Evolutionary conservation across 495 filamentous ascomycete species (phyloP).

Genomic region (Poronia punctata): DNA sequence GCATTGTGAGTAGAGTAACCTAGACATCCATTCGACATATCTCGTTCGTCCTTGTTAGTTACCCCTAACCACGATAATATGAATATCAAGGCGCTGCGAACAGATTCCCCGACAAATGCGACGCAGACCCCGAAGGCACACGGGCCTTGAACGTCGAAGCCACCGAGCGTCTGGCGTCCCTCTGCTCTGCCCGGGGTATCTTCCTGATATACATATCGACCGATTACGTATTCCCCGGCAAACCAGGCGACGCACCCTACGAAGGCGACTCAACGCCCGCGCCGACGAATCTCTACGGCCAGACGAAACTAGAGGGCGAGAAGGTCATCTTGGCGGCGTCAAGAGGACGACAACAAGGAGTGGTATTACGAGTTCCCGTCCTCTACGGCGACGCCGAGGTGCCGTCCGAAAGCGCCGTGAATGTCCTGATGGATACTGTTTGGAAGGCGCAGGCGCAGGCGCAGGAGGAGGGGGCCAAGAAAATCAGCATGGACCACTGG

Average conservation of each 20-base stretch:
- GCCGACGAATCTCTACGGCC: slow-evolving; percentile 81
- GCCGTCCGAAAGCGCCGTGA: slow-evolving; percentile 73
- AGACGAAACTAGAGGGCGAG: slow-evolving; percentile 84
- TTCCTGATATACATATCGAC: slow-evolving; percentile 89
- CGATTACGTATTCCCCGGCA: slow-evolving; percentile 87
- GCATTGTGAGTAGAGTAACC: slow-evolving; percentile 60
- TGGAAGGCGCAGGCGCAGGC: slow-evolving; percentile 56
- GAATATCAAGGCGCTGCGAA: slow-evolving; percentile 69
- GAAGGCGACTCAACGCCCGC: slow-evolving; percentile 53
- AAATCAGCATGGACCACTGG: slow-evolving; percentile 84
- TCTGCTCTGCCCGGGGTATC: slow-evolving; percentile 54
- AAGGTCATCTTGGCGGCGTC: slow-evolving; percentile 59
- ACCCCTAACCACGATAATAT: neutral
- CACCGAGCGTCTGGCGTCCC: slow-evolving; percentile 56
- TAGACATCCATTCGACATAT: neutral
- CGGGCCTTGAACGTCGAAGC: slow-evolving; percentile 70
- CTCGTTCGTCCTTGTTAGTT: neutral
- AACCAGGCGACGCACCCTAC: slow-evolving; percentile 80
- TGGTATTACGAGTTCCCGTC: slow-evolving; percentile 81
- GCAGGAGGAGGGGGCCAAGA: no score
- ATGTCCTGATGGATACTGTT: slow-evolving; percentile 67
- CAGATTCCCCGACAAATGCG: slow-evolving; percentile 78
- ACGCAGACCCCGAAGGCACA: slow-evolving; percentile 68
- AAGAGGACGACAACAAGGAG: slow-evolving; percentile 39
- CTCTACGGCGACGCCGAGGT: slow-evolving; percentile 66